Percentiles rank a stretch among this genome's conserved stretches.
These are phyloP conservation scores for Novymonas esmeraldas DNA, from an alignment of 208 protist genomes.

Conservation along the genomic window DNA sequence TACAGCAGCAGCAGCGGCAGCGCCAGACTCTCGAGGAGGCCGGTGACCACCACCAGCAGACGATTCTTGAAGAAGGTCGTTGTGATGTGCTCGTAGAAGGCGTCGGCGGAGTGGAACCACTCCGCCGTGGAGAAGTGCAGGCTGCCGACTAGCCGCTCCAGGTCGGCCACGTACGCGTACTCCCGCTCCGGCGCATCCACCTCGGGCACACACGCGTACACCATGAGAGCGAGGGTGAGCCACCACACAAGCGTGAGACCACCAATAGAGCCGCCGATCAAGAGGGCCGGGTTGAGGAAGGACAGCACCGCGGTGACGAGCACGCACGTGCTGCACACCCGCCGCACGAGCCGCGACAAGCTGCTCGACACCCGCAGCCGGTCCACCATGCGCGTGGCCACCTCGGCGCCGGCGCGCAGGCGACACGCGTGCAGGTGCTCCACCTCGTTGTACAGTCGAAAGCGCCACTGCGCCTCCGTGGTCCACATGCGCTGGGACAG, in stretches of 20 bases:
- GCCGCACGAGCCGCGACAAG: conserved; percentile 54
- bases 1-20: conserved; percentile 65
- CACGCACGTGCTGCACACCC: conserved; percentile 57
- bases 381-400: conserved; percentile 55
- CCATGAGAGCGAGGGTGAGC: conserved; percentile 62
- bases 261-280: conserved; percentile 57
- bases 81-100: conserved; percentile 58
- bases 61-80: conserved; percentile 60
- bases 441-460: conserved; percentile 89
- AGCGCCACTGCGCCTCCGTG: conserved; percentile 55
- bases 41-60: conserved; percentile 40
- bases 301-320: conserved; percentile 52
- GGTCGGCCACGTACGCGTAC: conserved; percentile 66
- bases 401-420: conserved; percentile 46
- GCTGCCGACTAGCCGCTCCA: conserved; percentile 47
- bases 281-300: conserved; percentile 74
- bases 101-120: conserved; percentile 70
- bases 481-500: conserved; percentile 70
- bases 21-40: conserved; percentile 44
- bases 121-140: conserved; percentile 54
- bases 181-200: conserved; percentile 56
- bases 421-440: conserved; percentile 65
- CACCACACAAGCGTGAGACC: conserved; percentile 76
- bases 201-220: conserved; percentile 54
- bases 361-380: conserved; percentile 51